Conservation (phyloP, 106 monocot genomes). For the Allium cepa region DNA sequence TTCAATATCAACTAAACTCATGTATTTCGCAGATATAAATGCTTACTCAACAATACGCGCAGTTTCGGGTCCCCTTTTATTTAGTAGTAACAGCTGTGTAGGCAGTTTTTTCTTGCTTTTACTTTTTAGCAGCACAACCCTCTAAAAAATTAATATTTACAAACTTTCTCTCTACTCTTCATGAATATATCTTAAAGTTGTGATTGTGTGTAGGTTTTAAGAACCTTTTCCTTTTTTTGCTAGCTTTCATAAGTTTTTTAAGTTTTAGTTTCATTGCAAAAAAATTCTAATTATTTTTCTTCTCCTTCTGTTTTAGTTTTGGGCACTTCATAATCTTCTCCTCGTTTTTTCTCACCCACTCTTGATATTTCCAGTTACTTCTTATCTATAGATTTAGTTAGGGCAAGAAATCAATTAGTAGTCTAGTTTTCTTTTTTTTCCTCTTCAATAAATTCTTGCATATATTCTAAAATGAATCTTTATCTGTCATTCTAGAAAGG, state of each 20-base stretch:
- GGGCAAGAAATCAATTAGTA: neutral
- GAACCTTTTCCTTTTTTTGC: conserved; percentile 18
- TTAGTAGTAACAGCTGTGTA: conserved; percentile 19
- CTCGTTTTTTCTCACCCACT: neutral
- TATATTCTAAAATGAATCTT: too few species aligned
- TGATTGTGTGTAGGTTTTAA: conserved; percentile 5
- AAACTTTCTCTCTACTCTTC: neutral
- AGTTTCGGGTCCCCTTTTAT: neutral
- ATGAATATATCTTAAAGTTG: neutral
- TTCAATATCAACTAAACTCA: too few species aligned
- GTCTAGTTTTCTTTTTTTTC: neutral
- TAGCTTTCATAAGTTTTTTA: neutral
- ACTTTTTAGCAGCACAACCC: conserved; percentile 14
- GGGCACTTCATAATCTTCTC: neutral
- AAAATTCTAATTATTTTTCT: conserved; percentile 10
- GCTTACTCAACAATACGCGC: neutral
- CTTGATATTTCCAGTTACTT: neutral
- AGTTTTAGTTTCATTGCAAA: conserved; percentile 19
- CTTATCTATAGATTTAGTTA: neutral
- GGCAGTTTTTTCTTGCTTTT: conserved; percentile 9
- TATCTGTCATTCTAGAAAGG: too few species aligned
- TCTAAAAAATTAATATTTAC: neutral
- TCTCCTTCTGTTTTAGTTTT: neutral
- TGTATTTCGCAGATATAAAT: neutral
- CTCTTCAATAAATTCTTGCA: neutral